Percentiles rank a stretch among this genome's conserved stretches.
Conservation (phyloP, 2,329 filamentous ascomycete species). For the Exophiala aquamarina region DNA sequence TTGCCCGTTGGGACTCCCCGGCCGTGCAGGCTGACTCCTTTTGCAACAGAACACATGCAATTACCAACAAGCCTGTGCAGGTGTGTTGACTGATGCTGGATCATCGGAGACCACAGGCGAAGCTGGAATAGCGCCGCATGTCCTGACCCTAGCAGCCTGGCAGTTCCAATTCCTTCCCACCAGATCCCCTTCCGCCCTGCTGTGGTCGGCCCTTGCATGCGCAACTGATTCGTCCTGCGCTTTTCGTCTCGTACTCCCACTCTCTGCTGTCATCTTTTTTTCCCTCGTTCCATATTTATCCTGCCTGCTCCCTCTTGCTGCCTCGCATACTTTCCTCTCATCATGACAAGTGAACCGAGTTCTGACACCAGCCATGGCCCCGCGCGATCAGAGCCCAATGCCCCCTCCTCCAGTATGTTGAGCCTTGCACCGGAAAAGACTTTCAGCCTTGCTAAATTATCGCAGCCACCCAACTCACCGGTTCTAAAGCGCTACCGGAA, state of each 20-base stretch:
- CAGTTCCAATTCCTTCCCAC: slow-evolving; percentile 18
- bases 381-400: slow-evolving; percentile 30
- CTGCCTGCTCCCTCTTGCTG: slow-evolving; percentile 13
- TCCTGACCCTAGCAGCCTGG: slow-evolving; percentile 11
- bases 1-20: too few species aligned
- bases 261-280: slow-evolving; percentile 27
- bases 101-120: slow-evolving; percentile 26
- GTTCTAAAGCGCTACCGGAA: slow-evolving; percentile 26
- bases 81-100: slow-evolving; percentile 39
- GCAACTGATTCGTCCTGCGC: slow-evolving; percentile 25
- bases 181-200: slow-evolving; percentile 19
- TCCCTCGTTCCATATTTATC: slow-evolving; percentile 24
- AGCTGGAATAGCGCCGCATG: slow-evolving; percentile 20
- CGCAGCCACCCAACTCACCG: slow-evolving; percentile 29
- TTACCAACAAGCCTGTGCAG: slow-evolving; percentile 36
- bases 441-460: slow-evolving; percentile 16
- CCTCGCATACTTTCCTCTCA: slow-evolving; percentile 17
- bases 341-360: slow-evolving; percentile 22
- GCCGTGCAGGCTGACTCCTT: too few species aligned
- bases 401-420: slow-evolving; percentile 27
- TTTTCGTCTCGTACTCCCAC: slow-evolving; percentile 22
- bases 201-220: slow-evolving; percentile 25
- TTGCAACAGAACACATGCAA: slow-evolving; percentile 29
- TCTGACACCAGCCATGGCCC: slow-evolving; percentile 25
- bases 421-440: slow-evolving; percentile 3